Evolutionary conservation across 345 rosid species (phyloP).

Genomic region (Citrus mangshanensis): DNA sequence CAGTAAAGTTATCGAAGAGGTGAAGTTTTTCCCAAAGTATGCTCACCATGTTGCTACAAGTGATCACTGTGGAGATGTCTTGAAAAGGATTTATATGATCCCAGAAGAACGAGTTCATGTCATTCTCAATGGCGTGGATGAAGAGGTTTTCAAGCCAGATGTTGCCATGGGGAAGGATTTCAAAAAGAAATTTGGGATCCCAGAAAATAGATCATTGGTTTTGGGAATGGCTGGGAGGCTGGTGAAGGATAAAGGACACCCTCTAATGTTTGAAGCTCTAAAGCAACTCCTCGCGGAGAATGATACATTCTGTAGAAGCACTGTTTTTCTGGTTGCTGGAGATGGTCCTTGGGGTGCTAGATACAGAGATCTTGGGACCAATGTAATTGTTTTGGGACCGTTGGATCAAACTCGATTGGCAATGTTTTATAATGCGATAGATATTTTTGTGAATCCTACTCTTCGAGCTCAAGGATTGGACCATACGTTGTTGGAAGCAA

Average conservation of each 20-base stretch:
- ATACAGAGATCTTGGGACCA: conserved; percentile 67
- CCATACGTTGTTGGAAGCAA: conserved; percentile 88
- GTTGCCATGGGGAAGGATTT: conserved; percentile 43
- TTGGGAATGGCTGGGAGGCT: conserved; percentile 89
- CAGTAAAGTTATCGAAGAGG: conserved; percentile 68
- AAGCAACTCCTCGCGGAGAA: conserved; percentile 60
- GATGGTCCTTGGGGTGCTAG: conserved; percentile 95
- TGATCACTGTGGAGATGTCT: conserved; percentile 85
- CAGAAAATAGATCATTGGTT: conserved; percentile 39
- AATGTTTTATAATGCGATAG: conserved; percentile 78
- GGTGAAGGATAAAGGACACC: conserved; percentile 89
- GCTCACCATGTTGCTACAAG: conserved; percentile 92
- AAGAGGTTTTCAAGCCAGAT: conserved; percentile 64
- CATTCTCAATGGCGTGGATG: conserved; percentile 84
- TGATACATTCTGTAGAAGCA: conserved; percentile 37
- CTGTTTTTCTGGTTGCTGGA: conserved; percentile 70
- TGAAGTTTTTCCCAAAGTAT: conserved; percentile 77
- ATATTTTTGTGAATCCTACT: conserved; percentile 83
- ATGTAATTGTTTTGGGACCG: conserved; percentile 72
- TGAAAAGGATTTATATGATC: conserved; percentile 88
- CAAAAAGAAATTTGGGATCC: conserved; percentile 47
- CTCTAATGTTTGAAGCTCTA: conserved; percentile 70
- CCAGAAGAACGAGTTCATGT: conserved; percentile 89
- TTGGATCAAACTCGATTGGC: conserved; percentile 67
- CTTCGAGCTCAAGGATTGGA: conserved; percentile 90